Evolutionary conservation across 1,284 basidiomycete species (phyloP).

Genomic region (Retiboletus flavoniger): DNA sequence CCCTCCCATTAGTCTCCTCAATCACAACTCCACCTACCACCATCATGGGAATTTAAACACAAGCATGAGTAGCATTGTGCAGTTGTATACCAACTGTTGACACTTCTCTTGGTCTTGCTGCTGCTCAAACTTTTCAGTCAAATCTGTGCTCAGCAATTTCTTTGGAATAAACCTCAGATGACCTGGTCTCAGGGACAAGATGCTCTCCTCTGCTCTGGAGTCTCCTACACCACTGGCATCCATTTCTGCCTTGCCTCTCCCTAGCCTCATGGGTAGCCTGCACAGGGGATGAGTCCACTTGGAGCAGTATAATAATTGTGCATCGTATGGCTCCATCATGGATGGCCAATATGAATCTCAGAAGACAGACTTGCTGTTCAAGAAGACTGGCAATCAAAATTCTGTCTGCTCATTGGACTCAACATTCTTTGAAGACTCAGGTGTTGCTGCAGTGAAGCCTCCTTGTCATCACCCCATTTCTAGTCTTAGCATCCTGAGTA

Average conservation of each 20-base stretch:
- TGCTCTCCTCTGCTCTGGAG: conserved; percentile 71
- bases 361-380: conserved; percentile 60
- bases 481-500: conserved; percentile 52
- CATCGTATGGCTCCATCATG: conserved; percentile 62
- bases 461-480: conserved; percentile 63
- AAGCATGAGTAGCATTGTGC: conserved; percentile 53
- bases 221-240: conserved; percentile 58
- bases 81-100: conserved; percentile 53
- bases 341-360: conserved; percentile 38
- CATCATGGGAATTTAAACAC: conserved; percentile 52
- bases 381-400: conserved; percentile 53
- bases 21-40: conserved; percentile 53
- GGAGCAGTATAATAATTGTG: conserved; percentile 34
- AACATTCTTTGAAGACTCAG: conserved; percentile 54
- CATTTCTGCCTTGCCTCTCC: conserved; percentile 68
- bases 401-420: conserved; percentile 56
- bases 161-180: conserved; percentile 59
- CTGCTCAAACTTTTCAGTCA: conserved; percentile 56
- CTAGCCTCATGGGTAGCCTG: conserved; percentile 37
- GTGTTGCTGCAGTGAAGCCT: conserved; percentile 31
- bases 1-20: conserved; percentile 72
- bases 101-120: conserved; percentile 64
- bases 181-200: conserved; percentile 83
- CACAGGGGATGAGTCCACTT: conserved; percentile 2
- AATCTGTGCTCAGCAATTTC: conserved; percentile 66